Conservation (phyloP, 129 eudicot species). For the Chrysanthemum makinoi region DNA sequence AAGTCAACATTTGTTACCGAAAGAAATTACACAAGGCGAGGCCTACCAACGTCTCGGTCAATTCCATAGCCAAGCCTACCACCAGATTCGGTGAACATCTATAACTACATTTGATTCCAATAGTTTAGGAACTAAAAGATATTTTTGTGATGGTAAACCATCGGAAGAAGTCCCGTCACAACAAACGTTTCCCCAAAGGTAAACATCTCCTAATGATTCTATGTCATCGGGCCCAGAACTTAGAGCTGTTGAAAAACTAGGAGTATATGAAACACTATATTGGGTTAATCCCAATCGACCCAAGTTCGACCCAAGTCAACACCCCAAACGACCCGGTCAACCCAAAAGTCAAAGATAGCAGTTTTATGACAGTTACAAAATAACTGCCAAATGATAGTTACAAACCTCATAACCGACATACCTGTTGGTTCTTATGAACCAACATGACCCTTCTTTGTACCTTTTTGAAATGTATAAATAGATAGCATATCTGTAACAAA, state of each 20-base stretch:
- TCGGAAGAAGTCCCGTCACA: constrained; percentile 51
- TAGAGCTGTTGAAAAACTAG: constrained; percentile 83
- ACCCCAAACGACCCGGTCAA: too few relatives aligned
- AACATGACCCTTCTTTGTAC: too few relatives aligned
- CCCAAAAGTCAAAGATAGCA: too few relatives aligned
- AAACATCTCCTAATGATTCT: constrained; percentile 93
- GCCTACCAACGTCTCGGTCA: constrained; percentile 57
- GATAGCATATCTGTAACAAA: too few relatives aligned
- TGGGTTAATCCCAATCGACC: too few relatives aligned
- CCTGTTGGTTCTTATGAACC: too few relatives aligned
- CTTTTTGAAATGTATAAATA: too few relatives aligned
- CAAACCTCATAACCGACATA: too few relatives aligned
- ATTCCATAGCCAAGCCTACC: constrained; percentile 93
- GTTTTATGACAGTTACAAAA: too few relatives aligned
- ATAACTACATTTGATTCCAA: constrained; percentile 82
- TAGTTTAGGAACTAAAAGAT: constrained; percentile 59
- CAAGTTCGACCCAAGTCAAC: too few relatives aligned
- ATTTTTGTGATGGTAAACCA: constrained; percentile 38
- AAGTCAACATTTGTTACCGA: constrained; percentile 62
- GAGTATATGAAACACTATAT: constrained; percentile 89
- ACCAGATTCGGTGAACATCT: constrained; percentile 83
- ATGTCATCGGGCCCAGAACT: constrained; percentile 88
- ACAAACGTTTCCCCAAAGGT: constrained; percentile 88
- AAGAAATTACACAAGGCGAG: constrained; percentile 72
- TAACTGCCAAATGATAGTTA: too few relatives aligned